These are phyloP conservation scores for Orbilia quercus DNA, from an alignment of 2,329 filamentous ascomycete genomes.

Conservation along the genomic window DNA sequence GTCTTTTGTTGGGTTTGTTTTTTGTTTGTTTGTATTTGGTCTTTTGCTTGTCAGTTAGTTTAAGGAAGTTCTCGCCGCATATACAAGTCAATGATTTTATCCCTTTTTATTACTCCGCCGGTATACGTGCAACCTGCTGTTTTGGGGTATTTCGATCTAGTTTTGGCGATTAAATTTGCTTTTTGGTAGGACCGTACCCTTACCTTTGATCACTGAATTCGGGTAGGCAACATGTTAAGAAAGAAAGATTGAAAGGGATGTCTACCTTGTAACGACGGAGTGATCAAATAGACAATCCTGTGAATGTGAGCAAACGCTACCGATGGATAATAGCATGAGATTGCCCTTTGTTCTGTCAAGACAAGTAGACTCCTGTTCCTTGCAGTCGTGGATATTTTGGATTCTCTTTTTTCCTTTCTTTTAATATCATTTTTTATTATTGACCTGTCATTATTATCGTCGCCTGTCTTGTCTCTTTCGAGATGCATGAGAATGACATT, in stretches of 20 bases:
- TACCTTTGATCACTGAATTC: not conserved
- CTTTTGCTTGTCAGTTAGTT: slow-evolving; percentile 14
- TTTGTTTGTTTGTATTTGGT: slow-evolving; percentile 10
- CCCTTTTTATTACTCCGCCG: slow-evolving; percentile 12
- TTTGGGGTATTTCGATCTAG: not conserved
- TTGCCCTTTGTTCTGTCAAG: not conserved
- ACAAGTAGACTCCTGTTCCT: not conserved
- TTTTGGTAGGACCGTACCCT: not conserved
- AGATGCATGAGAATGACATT: not conserved
- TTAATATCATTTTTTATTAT: no score
- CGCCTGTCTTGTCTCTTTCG: not conserved
- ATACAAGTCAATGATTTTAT: slow-evolving; percentile 24
- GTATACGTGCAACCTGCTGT: not conserved
- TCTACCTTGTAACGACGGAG: no score
- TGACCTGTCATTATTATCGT: no score
- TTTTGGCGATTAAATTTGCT: not conserved
- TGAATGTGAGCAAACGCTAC: not conserved
- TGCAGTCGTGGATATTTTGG: not conserved
- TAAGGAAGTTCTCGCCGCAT: slow-evolving; percentile 8
- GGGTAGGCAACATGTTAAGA: not conserved
- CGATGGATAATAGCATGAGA: not conserved
- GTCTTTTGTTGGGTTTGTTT: not conserved
- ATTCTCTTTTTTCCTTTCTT: slow-evolving; percentile 1
- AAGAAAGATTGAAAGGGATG: no score
- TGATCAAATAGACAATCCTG: no score